These are phyloP conservation scores for Sporothrix variecibatus DNA, from an alignment of 2,329 filamentous ascomycete genomes.

Conservation along the genomic window DNA sequence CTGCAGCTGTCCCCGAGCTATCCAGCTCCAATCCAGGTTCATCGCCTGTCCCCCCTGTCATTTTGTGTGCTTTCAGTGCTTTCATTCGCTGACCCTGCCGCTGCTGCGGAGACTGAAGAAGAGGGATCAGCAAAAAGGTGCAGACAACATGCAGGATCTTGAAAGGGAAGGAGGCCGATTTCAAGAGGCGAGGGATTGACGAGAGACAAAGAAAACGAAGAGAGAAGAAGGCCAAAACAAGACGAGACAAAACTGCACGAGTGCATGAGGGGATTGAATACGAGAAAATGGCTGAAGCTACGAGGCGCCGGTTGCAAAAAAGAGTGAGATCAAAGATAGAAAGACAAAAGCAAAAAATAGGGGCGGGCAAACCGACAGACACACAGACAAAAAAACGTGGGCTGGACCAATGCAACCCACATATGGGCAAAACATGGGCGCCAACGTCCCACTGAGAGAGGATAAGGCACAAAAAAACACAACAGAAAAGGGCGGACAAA, in stretches of 20 bases:
- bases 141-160: slow-evolving; percentile 6
- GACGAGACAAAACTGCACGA: neutral
- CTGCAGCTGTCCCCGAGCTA: neutral
- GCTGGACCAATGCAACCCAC: neutral
- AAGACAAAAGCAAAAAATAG: slow-evolving; percentile 9
- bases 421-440: neutral
- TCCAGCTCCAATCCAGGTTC: neutral
- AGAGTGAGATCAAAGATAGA: neutral
- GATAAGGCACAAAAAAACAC: neutral
- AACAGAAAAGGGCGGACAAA: neutral
- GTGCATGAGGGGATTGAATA: neutral
- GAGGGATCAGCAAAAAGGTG: neutral
- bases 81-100: neutral
- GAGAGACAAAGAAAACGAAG: slow-evolving; percentile 5
- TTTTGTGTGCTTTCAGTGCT: neutral
- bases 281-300: slow-evolving; percentile 1
- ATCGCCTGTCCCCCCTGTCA: neutral
- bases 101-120: slow-evolving; percentile 9
- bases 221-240: neutral
- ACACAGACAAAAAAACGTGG: slow-evolving; percentile 7
- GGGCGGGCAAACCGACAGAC: neutral
- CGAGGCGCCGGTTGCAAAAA: neutral
- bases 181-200: neutral
- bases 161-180: neutral
- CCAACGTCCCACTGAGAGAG: neutral